A percentile compares a stretch with the other conserved stretches of the same genome.
Conservation (phyloP, 2,329 filamentous ascomycete species). For the Didymella segeticola region DNA sequence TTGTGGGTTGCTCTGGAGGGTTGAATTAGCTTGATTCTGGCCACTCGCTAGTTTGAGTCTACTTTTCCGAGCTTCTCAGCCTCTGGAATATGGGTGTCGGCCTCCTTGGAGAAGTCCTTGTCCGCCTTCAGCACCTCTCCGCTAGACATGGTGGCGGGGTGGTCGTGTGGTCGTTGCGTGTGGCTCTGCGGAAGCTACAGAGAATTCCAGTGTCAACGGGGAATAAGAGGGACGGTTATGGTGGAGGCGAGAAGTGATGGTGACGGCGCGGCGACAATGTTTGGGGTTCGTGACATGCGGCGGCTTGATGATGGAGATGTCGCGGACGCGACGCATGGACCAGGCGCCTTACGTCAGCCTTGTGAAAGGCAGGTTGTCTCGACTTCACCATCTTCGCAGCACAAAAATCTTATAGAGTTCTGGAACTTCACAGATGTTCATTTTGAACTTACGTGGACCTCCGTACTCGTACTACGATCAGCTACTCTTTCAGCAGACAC, state of each 20-base stretch:
- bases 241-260: conserved; percentile 1
- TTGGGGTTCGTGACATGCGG: conserved; percentile 17
- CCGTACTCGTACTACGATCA: no score
- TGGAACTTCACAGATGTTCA: background rate
- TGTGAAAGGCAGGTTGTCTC: background rate
- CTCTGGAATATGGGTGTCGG: conserved; percentile 88
- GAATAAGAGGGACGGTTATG: background rate
- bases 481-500: no score
- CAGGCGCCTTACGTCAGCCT: conserved; percentile 12
- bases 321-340: conserved; percentile 8
- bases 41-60: conserved; percentile 24
- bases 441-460: no score
- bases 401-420: background rate
- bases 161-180: conserved; percentile 15
- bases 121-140: conserved; percentile 84
- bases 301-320: conserved; percentile 20
- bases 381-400: background rate
- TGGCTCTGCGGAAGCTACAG: background rate
- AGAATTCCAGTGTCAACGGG: background rate
- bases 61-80: conserved; percentile 90
- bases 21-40: conserved; percentile 26
- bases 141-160: conserved; percentile 72
- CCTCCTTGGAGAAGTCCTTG: conserved; percentile 98
- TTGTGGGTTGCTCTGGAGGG: conserved; percentile 73
- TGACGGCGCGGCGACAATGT: conserved; percentile 17